Conservation (phyloP, 176 grass and related monocot genomes). For the Zea mays region Zm-B73-REFERENCE-NAM-5.0 NC_050097.1:170980501-170981000, state of each 20-base stretch:
- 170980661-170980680: background rate
- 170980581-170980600: background rate
- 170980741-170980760: background rate
- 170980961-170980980: constrained; percentile 19
- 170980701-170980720: background rate
- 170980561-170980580: no score
- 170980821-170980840: background rate
- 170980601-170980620: background rate
- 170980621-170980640: background rate
- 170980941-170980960: background rate
- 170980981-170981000: background rate
- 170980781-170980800: background rate
- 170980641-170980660: background rate
- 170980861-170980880: background rate
- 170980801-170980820: background rate
- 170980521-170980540: background rate
- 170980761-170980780: background rate
- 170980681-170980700: background rate
- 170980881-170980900: background rate
- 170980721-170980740: background rate
- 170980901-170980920: background rate
- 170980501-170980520: background rate
- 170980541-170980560: background rate
- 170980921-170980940: background rate
- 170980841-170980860: background rate